These are phyloP conservation scores for Solanum appendiculatum DNA, from an alignment of 257 asterid species.

Conservation along the genomic window DNA sequence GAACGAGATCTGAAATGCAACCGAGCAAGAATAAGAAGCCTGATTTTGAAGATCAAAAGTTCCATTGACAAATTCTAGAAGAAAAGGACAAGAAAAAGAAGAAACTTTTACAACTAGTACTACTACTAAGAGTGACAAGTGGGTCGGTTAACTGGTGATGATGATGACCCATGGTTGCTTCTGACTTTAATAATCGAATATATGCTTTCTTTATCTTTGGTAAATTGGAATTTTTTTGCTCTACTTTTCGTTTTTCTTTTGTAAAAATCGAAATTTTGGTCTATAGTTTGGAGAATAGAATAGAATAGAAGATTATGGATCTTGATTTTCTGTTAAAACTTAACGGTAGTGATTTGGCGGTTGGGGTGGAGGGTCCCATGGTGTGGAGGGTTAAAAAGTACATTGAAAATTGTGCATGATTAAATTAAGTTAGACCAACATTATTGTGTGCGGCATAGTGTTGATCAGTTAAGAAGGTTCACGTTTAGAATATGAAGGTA, in stretches of 20 bases:
- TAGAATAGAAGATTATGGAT: neutral
- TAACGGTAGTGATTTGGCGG: neutral
- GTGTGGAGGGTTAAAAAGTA: neutral
- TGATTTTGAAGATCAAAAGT: conserved; percentile 31
- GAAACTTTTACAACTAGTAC: neutral
- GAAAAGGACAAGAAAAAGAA: neutral
- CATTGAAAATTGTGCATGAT: neutral
- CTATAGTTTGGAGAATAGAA: neutral
- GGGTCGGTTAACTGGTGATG: neutral
- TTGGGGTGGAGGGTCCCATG: neutral
- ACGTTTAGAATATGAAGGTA: too few species aligned
- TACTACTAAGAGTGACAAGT: neutral
- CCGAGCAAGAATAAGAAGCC: conserved; percentile 39
- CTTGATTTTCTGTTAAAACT: neutral
- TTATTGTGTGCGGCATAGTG: neutral
- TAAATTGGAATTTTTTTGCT: neutral
- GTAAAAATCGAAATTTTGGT: neutral
- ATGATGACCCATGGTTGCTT: neutral
- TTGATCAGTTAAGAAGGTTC: too few species aligned
- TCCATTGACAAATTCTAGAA: conserved; percentile 14
- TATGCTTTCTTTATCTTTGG: neutral
- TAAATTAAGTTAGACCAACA: neutral
- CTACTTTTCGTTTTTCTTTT: neutral
- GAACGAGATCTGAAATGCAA: conserved; percentile 56
- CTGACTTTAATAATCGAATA: neutral